phyloP scores from a whole-genome alignment of 495 filamentous ascomycete genomes.

The Tirmania nivea region DNA sequence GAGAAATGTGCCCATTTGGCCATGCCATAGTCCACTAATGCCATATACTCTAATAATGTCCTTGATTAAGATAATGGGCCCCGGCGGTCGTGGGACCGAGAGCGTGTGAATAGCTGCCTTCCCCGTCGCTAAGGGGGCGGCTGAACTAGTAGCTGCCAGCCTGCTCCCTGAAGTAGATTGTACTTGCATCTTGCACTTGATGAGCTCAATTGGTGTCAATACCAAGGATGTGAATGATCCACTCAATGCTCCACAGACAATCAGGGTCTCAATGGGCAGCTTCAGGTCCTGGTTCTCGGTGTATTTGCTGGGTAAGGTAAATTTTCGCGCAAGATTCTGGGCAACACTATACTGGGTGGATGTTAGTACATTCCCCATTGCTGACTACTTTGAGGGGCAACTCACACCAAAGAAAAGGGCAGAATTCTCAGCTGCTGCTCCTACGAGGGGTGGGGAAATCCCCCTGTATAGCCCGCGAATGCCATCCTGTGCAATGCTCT shows the following conservation, averaged over 20 bases:
- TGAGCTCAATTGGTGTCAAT: conserved; percentile 85
- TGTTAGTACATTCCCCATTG: conserved; percentile 9
- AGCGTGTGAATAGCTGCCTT: conserved; percentile 2
- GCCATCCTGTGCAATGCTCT: conserved; percentile 54
- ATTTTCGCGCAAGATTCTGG: conserved; percentile 39
- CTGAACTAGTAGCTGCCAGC: conserved; percentile 22
- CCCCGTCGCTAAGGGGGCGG: conserved; percentile 15
- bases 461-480: conserved; percentile 70
- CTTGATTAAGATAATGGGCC: conserved; percentile 40
- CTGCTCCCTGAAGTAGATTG: conserved; percentile 10
- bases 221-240: conserved; percentile 81
- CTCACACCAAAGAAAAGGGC: conserved; percentile 67
- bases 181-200: conserved; percentile 98
- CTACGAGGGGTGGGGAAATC: conserved; percentile 72
- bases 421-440: conserved; percentile 84
- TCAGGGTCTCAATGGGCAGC: conserved; percentile 49
- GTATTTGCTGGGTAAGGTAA: conserved; percentile 34
- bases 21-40: conserved; percentile 75
- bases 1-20: conserved; percentile 79
- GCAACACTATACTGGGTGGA: conserved; percentile 34
- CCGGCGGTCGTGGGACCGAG: conserved; percentile 21
- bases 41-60: conserved; percentile 66
- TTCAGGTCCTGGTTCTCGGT: conserved; percentile 22
- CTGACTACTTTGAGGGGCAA: neutral
- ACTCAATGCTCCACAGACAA: conserved; percentile 56